Base-by-base conservation (phyloP, 2,329 filamentous ascomycete genomes). In the Microsporum ferrugineum region DNA sequence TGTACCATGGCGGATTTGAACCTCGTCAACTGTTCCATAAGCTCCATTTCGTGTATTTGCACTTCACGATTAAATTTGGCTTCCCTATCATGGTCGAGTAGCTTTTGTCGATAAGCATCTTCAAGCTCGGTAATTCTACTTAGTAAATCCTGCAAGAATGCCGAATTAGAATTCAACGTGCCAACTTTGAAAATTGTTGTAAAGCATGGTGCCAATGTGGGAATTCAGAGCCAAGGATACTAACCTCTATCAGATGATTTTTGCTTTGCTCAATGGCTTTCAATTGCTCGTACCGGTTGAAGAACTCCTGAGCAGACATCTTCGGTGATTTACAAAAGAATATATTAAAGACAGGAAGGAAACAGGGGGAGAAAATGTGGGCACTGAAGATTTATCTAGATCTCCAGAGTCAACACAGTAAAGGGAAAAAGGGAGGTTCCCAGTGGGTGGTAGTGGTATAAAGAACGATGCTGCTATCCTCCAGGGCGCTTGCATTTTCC, bases 181-280 rank as follows among this genome's bases (percentile, higher is more conserved):
- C 27, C 33, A 23, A 3, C 31, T 36, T 38, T n/a, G 12, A 14
- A 34, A 23, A 55, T 36, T 55, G n/a, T 6, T 6, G 3, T 5
- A 14, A 36, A 17, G 3, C 7, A 55, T 43, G 31, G n/a, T 12
- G n/a, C n/a, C 31, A 55, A 23, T 12, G 45, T 7, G 3, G 45
- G 41, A 23, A 34, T 36, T 17, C 10, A 43, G 55, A 17, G 36
- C 43, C 55, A 51, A 36, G 55, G 31, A 7, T 12, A 59, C 60
- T 41, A 71, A 79, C 78, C 70, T 79, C 75, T 63, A 80, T 79
- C 51, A 80, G 70, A 58, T 72, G 71, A 67, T 79, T 76, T 65
- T 78, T 79, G 60, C 73, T 72, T 55, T 78, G 71, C 64, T 80
- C 78, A 61, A 77, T 67, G 33, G 71, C 67, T 60, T 73, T 73